Evolutionary conservation across 2,329 filamentous ascomycete species (phyloP), one percentile per base, ranked within the genome.

Genomic region (Nectriaceae sp.): DNA sequence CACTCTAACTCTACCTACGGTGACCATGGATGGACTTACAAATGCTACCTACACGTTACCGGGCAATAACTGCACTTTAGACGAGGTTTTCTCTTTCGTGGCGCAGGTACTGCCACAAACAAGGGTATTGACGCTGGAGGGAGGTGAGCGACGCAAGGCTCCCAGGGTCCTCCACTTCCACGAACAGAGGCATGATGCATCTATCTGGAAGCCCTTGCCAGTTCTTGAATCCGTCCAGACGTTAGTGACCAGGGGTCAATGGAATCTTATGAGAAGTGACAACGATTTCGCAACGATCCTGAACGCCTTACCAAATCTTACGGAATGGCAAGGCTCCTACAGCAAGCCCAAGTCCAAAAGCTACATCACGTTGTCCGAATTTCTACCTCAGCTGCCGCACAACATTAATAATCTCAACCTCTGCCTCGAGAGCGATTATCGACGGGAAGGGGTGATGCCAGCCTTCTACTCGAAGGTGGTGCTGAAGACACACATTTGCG

Each of bases 121-220:
- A 1, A 79, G 78, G 52, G 82, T 89, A 31, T 71, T 91, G 61
- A 90, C 87, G 0, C 73, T 90, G 15, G 87, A 90, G 66, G 88
- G 87, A n/a, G 87, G 88, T 4, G 85, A 90, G 64, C 81, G 87
- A 54, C 88, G 87, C 64, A 89, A 89, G 65, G 84, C 87, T 3
- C 87, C 87, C 5, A 83, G 84, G 66, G 84, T 90, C 10, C 53
- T 62, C 6, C 67, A 71, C 44, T 71, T 70, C 41, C 50, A 62
- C 19, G 57, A 57, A 19, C 55, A 54, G 21, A 54, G 50, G 39
- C 44, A 47, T 18, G 47, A 59, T 29, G 44, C 50, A n/a, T 37
- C 61, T 1, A 59, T 62, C 24, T 55, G 63, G 19, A 63, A 70
- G 55, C 59, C 64, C 21, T 65, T 83, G 6, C 74, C 78, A 8